These are phyloP conservation scores for Tetraselmis chui DNA, from an alignment of 139 green algal species.

Conservation along the genomic window DNA sequence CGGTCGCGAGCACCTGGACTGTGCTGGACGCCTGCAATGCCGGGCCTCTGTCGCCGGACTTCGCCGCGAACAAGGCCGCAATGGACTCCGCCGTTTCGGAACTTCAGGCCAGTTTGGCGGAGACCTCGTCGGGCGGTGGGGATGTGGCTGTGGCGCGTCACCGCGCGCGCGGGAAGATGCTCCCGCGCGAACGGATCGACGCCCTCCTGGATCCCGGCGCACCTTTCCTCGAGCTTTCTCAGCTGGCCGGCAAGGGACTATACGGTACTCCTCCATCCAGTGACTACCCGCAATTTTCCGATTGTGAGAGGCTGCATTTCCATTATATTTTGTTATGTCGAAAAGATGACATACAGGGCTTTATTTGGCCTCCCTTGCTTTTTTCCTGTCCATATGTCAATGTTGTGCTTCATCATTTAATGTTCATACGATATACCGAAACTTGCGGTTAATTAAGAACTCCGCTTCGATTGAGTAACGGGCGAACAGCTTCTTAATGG, in stretches of 20 bases:
- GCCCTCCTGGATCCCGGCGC: slow-evolving; percentile 67
- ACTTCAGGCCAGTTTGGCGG: slow-evolving; percentile 17
- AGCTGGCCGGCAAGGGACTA: slow-evolving; percentile 66
- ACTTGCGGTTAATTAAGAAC: too few relatives aligned
- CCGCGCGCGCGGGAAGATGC: slow-evolving; percentile 41
- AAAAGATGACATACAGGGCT: too few relatives aligned
- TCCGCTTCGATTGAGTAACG: too few relatives aligned
- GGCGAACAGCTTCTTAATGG: too few relatives aligned
- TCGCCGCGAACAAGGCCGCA: slow-evolving; percentile 10
- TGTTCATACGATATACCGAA: too few relatives aligned
- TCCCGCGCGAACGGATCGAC: slow-evolving; percentile 64
- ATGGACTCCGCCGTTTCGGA: slow-evolving; percentile 20
- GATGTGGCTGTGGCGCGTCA: slow-evolving; percentile 49
- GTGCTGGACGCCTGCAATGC: neutral
- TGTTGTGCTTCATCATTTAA: too few relatives aligned
- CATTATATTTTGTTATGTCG: too few relatives aligned
- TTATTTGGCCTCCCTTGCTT: too few relatives aligned
- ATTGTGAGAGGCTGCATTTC: too few relatives aligned
- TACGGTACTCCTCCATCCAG: too few relatives aligned
- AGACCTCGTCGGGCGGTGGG: slow-evolving; percentile 52
- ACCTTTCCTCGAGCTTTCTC: slow-evolving; percentile 80
- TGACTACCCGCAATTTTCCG: too few relatives aligned
- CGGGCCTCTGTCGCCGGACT: slow-evolving; percentile 1
- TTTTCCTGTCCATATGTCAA: too few relatives aligned
- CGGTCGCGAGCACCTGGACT: neutral